phyloP scores from a whole-genome alignment of 2,329 filamentous ascomycete species.

The Aschersonia sp. region DNA sequence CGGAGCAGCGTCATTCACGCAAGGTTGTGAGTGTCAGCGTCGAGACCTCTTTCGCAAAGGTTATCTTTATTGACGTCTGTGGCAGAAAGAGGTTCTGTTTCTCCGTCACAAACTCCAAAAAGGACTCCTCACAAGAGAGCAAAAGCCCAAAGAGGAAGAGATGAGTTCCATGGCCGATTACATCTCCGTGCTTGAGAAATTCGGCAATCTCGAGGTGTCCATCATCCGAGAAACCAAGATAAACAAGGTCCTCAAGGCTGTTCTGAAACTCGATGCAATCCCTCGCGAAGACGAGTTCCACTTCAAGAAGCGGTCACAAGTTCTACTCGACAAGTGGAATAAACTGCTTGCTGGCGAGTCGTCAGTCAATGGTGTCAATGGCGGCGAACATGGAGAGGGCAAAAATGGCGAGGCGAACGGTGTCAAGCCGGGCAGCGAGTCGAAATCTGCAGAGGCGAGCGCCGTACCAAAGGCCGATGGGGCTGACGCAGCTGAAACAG shows the following conservation, averaged over 20 bases:
- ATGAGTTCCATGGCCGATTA: slow-evolving; percentile 69
- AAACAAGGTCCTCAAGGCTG: slow-evolving; percentile 93
- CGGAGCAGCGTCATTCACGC: slow-evolving; percentile 41
- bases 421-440: slow-evolving; percentile 17
- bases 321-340: slow-evolving; percentile 80
- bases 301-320: slow-evolving; percentile 74
- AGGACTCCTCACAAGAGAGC: slow-evolving; percentile 74
- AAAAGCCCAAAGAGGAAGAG: slow-evolving; percentile 73
- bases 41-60: slow-evolving; percentile 15
- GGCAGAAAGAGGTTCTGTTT: slow-evolving; percentile 69
- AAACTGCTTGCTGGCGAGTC: slow-evolving; percentile 55
- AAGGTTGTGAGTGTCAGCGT: slow-evolving; percentile 35
- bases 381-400: slow-evolving; percentile 13
- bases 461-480: slow-evolving; percentile 6
- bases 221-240: slow-evolving; percentile 92
- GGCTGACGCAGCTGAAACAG: slow-evolving; percentile 11
- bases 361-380: slow-evolving; percentile 33
- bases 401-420: slow-evolving; percentile 20
- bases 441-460: slow-evolving; percentile 4
- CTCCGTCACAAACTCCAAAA: slow-evolving; percentile 91
- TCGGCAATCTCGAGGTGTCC: slow-evolving; percentile 66
- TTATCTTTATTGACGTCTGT: background rate
- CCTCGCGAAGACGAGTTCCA: slow-evolving; percentile 78
- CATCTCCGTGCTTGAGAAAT: slow-evolving; percentile 66
- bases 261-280: slow-evolving; percentile 75